Evolutionary conservation across 192 early-diverging fungal genomes (phyloP).

Genomic region (Coemansia sp.): DNA sequence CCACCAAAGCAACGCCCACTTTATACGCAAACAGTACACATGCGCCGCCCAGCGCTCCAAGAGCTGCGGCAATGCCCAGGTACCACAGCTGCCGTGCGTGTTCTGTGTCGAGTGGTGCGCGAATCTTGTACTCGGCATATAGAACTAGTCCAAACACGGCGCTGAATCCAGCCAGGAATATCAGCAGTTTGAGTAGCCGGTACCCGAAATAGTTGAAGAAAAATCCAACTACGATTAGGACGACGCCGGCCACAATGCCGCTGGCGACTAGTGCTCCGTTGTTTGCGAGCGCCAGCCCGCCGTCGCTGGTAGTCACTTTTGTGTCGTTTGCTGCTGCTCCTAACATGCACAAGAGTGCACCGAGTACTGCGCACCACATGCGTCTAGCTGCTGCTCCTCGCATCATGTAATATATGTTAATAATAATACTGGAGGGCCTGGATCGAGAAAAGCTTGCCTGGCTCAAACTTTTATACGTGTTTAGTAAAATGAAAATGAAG

Average conservation of each 20-base stretch:
- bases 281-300: constrained; percentile 34
- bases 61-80: constrained; percentile 59
- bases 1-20: constrained; percentile 72
- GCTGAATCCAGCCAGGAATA: constrained; percentile 79
- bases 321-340: not conserved
- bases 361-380: not conserved
- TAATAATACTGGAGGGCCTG: too few relatives aligned
- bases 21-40: constrained; percentile 66
- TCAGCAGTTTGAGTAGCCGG: constrained; percentile 62
- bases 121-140: constrained; percentile 43
- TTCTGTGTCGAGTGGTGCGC: constrained; percentile 44
- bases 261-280: constrained; percentile 36
- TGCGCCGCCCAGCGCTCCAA: constrained; percentile 66
- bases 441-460: too few relatives aligned
- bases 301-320: constrained; percentile 14
- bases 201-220: constrained; percentile 69
- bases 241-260: constrained; percentile 58
- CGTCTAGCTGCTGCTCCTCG: not conserved
- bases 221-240: constrained; percentile 63
- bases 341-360: not conserved
- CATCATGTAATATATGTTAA: not conserved
- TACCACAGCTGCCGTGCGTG: constrained; percentile 41
- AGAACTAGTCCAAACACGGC: constrained; percentile 53
- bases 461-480: too few relatives aligned
- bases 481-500: too few relatives aligned